phyloP scores from a whole-genome alignment of 192 early-diverging fungal species.

The Coemansia sp. region DNA sequence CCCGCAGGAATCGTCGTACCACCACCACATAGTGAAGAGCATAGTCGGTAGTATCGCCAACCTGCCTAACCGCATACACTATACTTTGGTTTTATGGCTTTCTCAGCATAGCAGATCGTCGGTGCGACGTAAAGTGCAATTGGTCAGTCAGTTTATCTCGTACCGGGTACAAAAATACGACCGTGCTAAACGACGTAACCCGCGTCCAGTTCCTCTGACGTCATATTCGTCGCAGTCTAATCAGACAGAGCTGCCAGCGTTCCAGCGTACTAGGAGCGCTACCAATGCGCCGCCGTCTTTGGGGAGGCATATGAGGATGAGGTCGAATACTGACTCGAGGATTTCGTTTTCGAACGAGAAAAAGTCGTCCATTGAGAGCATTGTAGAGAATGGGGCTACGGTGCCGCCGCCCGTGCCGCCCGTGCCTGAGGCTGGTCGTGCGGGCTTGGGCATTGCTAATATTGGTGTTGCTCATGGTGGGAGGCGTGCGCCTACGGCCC shows the following conservation, averaged over 20 bases:
- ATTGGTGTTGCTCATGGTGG: conserved; percentile 8
- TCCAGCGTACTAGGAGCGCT: conserved; percentile 34
- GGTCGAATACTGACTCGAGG: conserved; percentile 49
- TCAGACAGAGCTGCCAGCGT: conserved; percentile 45
- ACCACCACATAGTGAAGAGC: conserved; percentile 84
- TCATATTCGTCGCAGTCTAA: conserved; percentile 44
- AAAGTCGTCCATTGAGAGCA: conserved; percentile 8
- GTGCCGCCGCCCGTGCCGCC: background rate
- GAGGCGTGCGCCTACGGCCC: background rate
- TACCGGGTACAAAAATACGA: conserved; percentile 75
- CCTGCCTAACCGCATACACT: conserved; percentile 83
- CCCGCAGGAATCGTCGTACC: conserved; percentile 76
- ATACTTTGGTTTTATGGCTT: conserved; percentile 86
- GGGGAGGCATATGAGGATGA: conserved; percentile 32
- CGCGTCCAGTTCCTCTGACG: conserved; percentile 16
- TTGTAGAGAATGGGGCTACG: background rate
- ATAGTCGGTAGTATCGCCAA: conserved; percentile 82
- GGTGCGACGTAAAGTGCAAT: conserved; percentile 73
- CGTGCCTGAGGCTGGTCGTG: background rate
- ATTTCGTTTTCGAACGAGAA: conserved; percentile 32
- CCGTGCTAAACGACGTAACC: conserved; percentile 20
- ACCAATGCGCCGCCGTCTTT: conserved; percentile 17
- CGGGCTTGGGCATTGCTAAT: conserved; percentile 28
- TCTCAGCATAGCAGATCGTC: conserved; percentile 60
- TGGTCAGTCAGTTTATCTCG: conserved; percentile 87